Base-by-base conservation (phyloP, 176 grass and related monocot genomes). In the Avena atlantica region DNA sequence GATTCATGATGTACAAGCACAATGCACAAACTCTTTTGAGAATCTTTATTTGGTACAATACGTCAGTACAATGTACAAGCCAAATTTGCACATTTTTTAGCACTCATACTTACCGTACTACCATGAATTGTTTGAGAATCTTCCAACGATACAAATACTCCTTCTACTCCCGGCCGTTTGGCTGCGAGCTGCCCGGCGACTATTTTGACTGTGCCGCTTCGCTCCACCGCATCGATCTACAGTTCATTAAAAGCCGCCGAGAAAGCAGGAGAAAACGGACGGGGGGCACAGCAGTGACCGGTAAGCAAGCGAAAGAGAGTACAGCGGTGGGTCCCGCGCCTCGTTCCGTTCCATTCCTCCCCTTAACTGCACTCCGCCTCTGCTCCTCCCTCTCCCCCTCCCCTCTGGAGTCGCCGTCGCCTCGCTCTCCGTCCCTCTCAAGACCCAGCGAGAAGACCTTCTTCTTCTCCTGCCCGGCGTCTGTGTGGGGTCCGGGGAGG, bases 331-430 rank as follows among this genome's bases (percentile, higher is more conserved):
- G 25, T 5, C 48, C 74, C 49, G 15, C 49, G 4, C 24, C 8
- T 17, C 49, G 1, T 36, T 77, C 74, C 61, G 51, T 86, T 63
- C 63, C 84, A 79, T 90, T 90, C 79, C 84, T 73, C n/a, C 31
- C 57, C 31, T 56, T 90, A 87, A 87, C 82, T 87, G 84, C 84
- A 31, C 72, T 31, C 70, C 76, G 8, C 69, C 69, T 56, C 59
- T 6, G 45, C 45, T 48, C 9, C 2, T 1, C 1, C 13, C 63
- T 51, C 58, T 19, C 80, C 64, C 64, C 59, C 34, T 23, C 6
- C 49, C 17, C 55, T 20, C 55, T 3, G 7, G 12, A 40, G 27
- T 21, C 48, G n/a, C 21, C 23, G 12, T 10, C 27, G 65, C 29
- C 73, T 76, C 19, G 0, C 31, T 51, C 3, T 3, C 19, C 25